Evolutionary conservation across 129 eudicot genomes (phyloP).

Genomic region (carrot (Daucus carota)): DNA sequence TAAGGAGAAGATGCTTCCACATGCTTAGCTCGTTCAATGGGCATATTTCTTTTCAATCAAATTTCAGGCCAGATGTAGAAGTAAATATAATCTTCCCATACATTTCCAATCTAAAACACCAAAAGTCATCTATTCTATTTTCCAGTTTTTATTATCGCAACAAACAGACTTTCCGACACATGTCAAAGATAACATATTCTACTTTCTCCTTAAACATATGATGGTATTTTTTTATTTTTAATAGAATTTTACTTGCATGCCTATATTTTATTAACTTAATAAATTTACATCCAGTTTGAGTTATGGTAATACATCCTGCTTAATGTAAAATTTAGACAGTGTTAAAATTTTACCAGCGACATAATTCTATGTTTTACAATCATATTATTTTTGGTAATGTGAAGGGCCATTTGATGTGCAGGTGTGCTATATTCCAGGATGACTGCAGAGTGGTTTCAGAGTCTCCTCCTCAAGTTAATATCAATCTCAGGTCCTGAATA

Average conservation of each 20-base stretch:
- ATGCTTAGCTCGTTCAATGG: no score
- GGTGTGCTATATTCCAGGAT: constrained; percentile 96
- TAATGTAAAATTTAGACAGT: neutral
- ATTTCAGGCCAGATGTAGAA: no score
- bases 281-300: neutral
- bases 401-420: constrained; percentile 19
- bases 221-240: neutral
- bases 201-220: neutral
- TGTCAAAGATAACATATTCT: no score
- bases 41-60: no score
- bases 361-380: neutral
- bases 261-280: neutral
- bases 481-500: constrained; percentile 70
- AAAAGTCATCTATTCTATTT: no score
- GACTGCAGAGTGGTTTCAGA: constrained; percentile 73
- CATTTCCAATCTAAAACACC: no score
- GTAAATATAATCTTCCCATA: no score
- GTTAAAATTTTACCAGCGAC: neutral
- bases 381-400: neutral
- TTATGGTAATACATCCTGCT: neutral
- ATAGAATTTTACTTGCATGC: neutral
- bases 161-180: no score
- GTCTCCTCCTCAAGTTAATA: constrained; percentile 62
- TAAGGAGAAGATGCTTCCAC: no score
- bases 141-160: no score